phyloP scores from a whole-genome alignment of 352 stramenopile species.

The Phytophthora litchii region DNA sequence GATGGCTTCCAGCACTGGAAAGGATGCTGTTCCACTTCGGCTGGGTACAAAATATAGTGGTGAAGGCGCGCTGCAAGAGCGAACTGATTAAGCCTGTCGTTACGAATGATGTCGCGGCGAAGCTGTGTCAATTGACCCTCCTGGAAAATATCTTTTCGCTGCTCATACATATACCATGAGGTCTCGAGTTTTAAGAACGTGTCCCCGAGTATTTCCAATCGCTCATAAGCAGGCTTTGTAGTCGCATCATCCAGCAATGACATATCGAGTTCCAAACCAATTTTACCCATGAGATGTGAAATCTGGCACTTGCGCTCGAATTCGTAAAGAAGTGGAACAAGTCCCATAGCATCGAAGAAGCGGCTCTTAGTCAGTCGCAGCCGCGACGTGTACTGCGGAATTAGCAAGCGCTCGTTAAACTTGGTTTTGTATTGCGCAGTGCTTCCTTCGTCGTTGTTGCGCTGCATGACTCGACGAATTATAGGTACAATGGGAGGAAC shows the following conservation, averaged over 20 bases:
- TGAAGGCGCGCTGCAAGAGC: constrained; percentile 62
- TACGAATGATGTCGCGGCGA: constrained; percentile 86
- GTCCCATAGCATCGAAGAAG: constrained; percentile 82
- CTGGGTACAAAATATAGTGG: constrained; percentile 82
- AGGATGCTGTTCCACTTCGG: constrained; percentile 80
- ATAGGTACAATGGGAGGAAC: constrained; percentile 79
- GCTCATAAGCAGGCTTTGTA: constrained; percentile 86
- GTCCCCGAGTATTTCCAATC: constrained; percentile 82
- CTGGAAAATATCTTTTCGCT: constrained; percentile 68
- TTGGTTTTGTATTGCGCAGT: constrained; percentile 62
- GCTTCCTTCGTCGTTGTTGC: constrained; percentile 65
- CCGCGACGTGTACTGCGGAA: constrained; percentile 74
- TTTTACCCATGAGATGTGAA: constrained; percentile 82
- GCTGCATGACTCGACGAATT: constrained; percentile 84
- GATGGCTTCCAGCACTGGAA: constrained; percentile 88
- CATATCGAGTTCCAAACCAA: constrained; percentile 80
- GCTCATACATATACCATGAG: constrained; percentile 84
- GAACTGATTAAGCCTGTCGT: constrained; percentile 82
- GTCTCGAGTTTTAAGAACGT: constrained; percentile 89
- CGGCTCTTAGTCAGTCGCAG: constrained; percentile 68
- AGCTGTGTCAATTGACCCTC: constrained; percentile 78
- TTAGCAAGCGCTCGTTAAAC: constrained; percentile 79
- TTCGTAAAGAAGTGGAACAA: constrained; percentile 86
- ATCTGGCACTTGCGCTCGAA: constrained; percentile 91
- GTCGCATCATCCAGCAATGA: constrained; percentile 79